These are phyloP conservation scores for Verruconis gallopava DNA, from an alignment of 2,329 filamentous ascomycete genomes.

Conservation along the genomic window DNA sequence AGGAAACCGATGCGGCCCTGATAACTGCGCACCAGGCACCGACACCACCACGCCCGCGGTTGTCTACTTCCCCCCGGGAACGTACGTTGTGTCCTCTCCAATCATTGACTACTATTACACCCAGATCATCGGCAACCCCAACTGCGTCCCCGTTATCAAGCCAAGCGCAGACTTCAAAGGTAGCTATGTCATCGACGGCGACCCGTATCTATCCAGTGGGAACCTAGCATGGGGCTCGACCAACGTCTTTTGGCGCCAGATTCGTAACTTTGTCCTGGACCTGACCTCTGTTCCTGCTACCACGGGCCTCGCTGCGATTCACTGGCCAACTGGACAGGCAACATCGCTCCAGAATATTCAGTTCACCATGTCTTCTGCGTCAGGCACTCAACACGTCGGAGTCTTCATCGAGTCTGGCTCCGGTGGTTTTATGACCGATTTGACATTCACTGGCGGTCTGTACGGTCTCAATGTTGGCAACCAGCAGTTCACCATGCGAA, in stretches of 20 bases:
- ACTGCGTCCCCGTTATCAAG: constrained; percentile 61
- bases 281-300: constrained; percentile 35
- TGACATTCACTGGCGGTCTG: constrained; percentile 43
- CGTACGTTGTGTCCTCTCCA: constrained; percentile 69
- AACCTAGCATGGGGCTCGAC: neutral
- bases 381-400: constrained; percentile 40
- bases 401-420: constrained; percentile 49
- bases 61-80: constrained; percentile 84
- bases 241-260: constrained; percentile 19
- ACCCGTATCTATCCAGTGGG: constrained; percentile 47
- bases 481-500: constrained; percentile 44
- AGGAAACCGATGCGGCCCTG: constrained; percentile 40
- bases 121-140: constrained; percentile 73
- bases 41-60: neutral
- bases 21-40: neutral
- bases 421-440: constrained; percentile 46
- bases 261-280: constrained; percentile 54
- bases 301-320: constrained; percentile 31
- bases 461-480: constrained; percentile 24
- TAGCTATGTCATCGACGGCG: constrained; percentile 71
- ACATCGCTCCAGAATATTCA: constrained; percentile 49
- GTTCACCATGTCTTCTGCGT: constrained; percentile 38
- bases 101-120: constrained; percentile 86
- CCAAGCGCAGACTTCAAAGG: constrained; percentile 49
- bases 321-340: constrained; percentile 54